Base-by-base conservation (phyloP, 2,329 filamentous ascomycete species). In the Fusarium sp. region DNA sequence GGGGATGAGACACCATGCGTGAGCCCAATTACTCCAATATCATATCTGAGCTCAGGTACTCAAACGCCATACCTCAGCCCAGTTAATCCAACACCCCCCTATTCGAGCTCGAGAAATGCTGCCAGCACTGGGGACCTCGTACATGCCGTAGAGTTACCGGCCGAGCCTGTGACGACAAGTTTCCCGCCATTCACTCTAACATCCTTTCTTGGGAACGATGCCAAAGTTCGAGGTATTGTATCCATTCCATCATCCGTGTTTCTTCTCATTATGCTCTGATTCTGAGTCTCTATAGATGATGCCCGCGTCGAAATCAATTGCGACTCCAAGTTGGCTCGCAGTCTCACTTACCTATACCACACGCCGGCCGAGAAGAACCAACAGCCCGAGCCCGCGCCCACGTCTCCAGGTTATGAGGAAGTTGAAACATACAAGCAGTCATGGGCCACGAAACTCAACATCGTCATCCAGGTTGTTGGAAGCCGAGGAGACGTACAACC, bases 391-490 rank as follows among this genome's bases (percentile, higher is more conserved):
- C 28, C 28, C 28, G 28, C 26, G 3, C n/a, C n/a, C n/a, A n/a
- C n/a, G n/a, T 17, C 24, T 13, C 24, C 43, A 9, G 43, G 7
- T 19, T 46, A 46, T 6, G 26, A 24, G 13, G 43, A 46, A 14
- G 17, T 9, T 4, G 43, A 46, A 21, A 3, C 43, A 14, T 10
- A 10, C 10, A 21, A 14, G 4, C 31, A 46, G n/a, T 21, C 43
- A 21, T 46, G 43, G 43, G 4, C 13, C 17, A 46, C 43, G 1
- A 46, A 31, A 28, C 43, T 46, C 11, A 94, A 94, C 77, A 91
- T 94, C 52, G 91, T 93, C 19, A 90, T 94, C 62, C 93, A 93
- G 84, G 91, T 94, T 6, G 93, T 94, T 66, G 92, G 92, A 2
- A 91, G 88, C 10, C 84, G 92, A 43, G 92, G 92, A n/a, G 92